Base-by-base conservation (phyloP, 139 green algal species). In the Volvox reticuliferus region DNA sequence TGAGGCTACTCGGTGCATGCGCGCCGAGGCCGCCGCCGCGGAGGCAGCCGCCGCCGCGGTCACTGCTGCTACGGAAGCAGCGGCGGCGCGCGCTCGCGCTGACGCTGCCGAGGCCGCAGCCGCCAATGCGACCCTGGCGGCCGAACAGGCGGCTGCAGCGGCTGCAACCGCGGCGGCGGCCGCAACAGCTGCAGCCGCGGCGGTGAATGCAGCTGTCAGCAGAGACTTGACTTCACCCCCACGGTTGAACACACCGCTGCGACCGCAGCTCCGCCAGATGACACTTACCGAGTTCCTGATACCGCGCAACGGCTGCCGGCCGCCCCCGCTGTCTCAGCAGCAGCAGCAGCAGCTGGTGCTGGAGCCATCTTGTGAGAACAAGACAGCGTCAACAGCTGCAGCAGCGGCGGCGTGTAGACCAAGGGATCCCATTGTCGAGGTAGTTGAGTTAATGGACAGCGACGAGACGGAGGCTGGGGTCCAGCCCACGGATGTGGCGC, bases 361-460 rank as follows among this genome's bases (percentile, higher is more conserved):
- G 65, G 65, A 2, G 65, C 65, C 65, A 55, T 55, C 44, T 55
- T 14, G 44, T 55, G 44, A 55, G 9, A 55, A 55, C 44, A 44
- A 5, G 44, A 68, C 19, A 1, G 44, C 79, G 12, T 2, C 79
- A 24, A 36, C 37, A 33, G 17, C 79, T 21, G 44, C 16, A 28
- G 79, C 37, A 12, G 22, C 37, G 16, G 79, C 37, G 12, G 37
- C 1, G 21, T 35, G 32, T 32, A 36, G 73, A 12, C 28, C 32
- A 32, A 26, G 17, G 77, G 12, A 17, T 44, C 37, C 18, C 2
- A 0, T 35, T n/a, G 6, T 73, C 26, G 24, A 33, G 12, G 78
- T 84, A 24, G 78, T 86, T 1, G 79, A 86, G 14, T 55, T 86
- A 2, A 5, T 86, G 79, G 50, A 71, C 44, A 86, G 79, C 79